A percentile compares a stretch with the other conserved stretches of the same genome.
Evolutionary conservation across 345 rosid species (phyloP).

Genomic region (Gossypium sturtianum): DNA sequence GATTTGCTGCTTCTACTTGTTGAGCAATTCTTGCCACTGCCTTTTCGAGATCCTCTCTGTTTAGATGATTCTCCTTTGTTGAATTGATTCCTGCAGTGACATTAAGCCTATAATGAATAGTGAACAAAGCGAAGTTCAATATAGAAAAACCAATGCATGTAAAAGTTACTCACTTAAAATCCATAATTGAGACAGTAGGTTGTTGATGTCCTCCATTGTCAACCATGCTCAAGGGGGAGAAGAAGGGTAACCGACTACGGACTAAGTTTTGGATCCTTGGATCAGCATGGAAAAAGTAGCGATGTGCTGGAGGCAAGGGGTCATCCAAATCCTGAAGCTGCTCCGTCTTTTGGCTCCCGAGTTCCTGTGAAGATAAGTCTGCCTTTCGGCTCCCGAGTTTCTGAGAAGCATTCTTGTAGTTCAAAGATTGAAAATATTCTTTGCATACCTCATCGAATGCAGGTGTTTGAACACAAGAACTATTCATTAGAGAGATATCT

Average conservation of each 20-base stretch:
- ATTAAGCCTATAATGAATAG: slow-evolving; percentile 1
- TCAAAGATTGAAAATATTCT: slow-evolving; percentile 62
- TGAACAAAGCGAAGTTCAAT: not conserved
- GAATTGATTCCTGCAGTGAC: slow-evolving; percentile 66
- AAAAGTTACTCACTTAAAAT: slow-evolving; percentile 51
- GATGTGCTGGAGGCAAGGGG: slow-evolving; percentile 65
- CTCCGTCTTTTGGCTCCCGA: slow-evolving; percentile 19
- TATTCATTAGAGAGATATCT: slow-evolving; percentile 45
- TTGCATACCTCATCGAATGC: slow-evolving; percentile 72
- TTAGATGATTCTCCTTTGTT: slow-evolving; percentile 46
- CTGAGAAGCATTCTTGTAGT: slow-evolving; percentile 29
- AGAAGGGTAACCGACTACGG: slow-evolving; percentile 59
- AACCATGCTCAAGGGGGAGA: slow-evolving; percentile 45
- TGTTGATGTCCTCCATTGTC: slow-evolving; percentile 29
- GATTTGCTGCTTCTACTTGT: slow-evolving; percentile 39
- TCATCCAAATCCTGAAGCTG: slow-evolving; percentile 30
- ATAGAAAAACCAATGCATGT: not conserved
- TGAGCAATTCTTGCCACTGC: slow-evolving; percentile 29
- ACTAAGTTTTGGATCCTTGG: slow-evolving; percentile 57
- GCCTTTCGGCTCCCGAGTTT: slow-evolving; percentile 28
- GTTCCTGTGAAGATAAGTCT: slow-evolving; percentile 19
- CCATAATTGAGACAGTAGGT: slow-evolving; percentile 35
- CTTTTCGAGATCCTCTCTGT: slow-evolving; percentile 25
- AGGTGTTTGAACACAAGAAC: slow-evolving; percentile 54
- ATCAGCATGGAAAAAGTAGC: slow-evolving; percentile 72